Evolutionary conservation across 2,329 filamentous ascomycete genomes (phyloP).

Genomic region (Calonectria crousiana): DNA sequence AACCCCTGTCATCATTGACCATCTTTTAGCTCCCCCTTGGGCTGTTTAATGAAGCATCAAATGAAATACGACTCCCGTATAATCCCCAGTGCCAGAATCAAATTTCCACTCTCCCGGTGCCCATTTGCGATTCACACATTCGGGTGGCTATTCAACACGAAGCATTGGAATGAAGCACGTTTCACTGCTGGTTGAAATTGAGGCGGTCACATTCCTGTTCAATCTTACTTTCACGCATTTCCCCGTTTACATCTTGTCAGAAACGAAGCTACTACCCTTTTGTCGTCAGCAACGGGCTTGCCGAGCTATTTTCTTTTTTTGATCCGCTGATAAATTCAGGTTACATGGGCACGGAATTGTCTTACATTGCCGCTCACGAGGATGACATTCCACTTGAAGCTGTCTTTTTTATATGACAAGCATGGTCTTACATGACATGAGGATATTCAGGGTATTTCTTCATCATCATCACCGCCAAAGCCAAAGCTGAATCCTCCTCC

Average conservation of each 20-base stretch:
- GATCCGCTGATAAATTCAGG: not conserved
- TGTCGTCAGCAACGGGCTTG: not conserved
- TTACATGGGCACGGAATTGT: not conserved
- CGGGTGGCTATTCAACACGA: not conserved
- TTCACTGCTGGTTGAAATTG: not conserved
- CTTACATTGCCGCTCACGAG: not conserved
- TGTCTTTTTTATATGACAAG: not conserved
- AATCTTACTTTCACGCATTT: not conserved
- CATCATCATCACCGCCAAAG: slow-evolving; percentile 63
- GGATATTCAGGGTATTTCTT: slow-evolving; percentile 56
- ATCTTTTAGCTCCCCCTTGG: not conserved
- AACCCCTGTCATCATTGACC: slow-evolving; percentile 9
- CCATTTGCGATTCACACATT: not conserved
- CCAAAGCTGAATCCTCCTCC: slow-evolving; percentile 65
- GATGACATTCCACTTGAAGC: too few relatives aligned
- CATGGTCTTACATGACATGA: not conserved
- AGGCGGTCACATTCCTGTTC: not conserved
- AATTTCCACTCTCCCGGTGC: not conserved
- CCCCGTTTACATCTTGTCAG: not conserved
- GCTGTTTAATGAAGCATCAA: not conserved
- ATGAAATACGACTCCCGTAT: not conserved
- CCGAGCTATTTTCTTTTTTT: not conserved
- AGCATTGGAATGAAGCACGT: not conserved
- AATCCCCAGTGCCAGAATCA: not conserved
- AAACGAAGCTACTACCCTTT: not conserved